Conservation (phyloP, 2,329 filamentous ascomycete genomes). For the Pseudogymnoascus verrucosus region DNA sequence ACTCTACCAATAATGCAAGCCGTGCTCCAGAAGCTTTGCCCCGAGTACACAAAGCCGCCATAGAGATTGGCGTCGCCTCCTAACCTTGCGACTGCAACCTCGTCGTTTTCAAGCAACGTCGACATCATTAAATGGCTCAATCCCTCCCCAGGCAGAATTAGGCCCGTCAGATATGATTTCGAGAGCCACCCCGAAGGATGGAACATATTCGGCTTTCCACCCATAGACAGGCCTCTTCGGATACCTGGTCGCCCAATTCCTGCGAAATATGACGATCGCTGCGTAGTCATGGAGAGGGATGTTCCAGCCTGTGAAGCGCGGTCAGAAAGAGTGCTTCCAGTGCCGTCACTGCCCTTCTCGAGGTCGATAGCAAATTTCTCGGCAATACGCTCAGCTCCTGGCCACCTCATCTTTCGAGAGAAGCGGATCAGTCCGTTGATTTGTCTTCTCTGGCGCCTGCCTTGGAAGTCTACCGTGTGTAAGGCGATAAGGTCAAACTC, state of each 20-base stretch:
- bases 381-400: slow-evolving; percentile 40
- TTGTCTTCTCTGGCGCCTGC: slow-evolving; percentile 48
- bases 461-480: slow-evolving; percentile 18
- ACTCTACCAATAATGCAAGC: slow-evolving; percentile 58
- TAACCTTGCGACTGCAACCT: slow-evolving; percentile 47
- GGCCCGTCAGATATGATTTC: slow-evolving; percentile 57
- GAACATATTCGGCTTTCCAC: slow-evolving; percentile 47
- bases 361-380: slow-evolving; percentile 17
- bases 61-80: slow-evolving; percentile 55
- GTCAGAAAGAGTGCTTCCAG: slow-evolving; percentile 19
- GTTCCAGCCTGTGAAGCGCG: slow-evolving; percentile 15
- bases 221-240: slow-evolving; percentile 20
- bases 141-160: slow-evolving; percentile 57
- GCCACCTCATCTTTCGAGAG: slow-evolving; percentile 55
- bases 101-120: slow-evolving; percentile 56
- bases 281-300: slow-evolving; percentile 24
- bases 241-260: slow-evolving; percentile 18
- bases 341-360: slow-evolving; percentile 26
- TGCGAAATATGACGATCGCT: slow-evolving; percentile 27
- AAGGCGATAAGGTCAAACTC: not conserved
- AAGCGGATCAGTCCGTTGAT: slow-evolving; percentile 56
- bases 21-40: slow-evolving; percentile 63
- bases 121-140: slow-evolving; percentile 58
- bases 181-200: slow-evolving; percentile 58
- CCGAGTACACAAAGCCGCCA: slow-evolving; percentile 54